These are phyloP conservation scores for Haberlea rhodopensis DNA, from an alignment of 257 asterid genomes.

Conservation along the genomic window DNA sequence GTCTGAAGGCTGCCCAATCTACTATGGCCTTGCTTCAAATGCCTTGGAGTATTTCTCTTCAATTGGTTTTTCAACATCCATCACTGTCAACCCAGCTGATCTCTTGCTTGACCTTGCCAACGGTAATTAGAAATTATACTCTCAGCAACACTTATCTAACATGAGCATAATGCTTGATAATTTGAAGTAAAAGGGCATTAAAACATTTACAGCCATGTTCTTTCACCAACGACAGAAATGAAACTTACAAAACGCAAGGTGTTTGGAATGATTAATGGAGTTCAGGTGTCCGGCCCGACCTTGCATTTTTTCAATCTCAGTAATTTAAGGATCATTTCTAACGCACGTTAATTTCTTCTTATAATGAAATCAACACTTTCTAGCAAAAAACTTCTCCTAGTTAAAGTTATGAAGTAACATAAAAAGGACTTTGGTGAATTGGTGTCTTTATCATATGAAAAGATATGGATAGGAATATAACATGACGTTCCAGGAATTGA, in stretches of 20 bases:
- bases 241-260: slow-evolving; percentile 28
- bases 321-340: slow-evolving; percentile 20
- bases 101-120: slow-evolving; percentile 94
- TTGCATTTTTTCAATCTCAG: slow-evolving; percentile 28
- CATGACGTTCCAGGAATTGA: slow-evolving; percentile 52
- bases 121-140: slow-evolving; percentile 44
- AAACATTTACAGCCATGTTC: slow-evolving; percentile 24
- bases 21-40: slow-evolving; percentile 70
- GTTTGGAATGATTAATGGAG: slow-evolving; percentile 33
- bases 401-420: slow-evolving; percentile 22
- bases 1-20: slow-evolving; percentile 88
- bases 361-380: slow-evolving; percentile 20
- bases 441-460: slow-evolving; percentile 5
- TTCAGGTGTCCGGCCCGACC: slow-evolving; percentile 36
- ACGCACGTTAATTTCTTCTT: slow-evolving; percentile 11
- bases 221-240: slow-evolving; percentile 30
- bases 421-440: neutral
- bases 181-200: slow-evolving; percentile 7
- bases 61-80: slow-evolving; percentile 66
- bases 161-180: slow-evolving; percentile 20
- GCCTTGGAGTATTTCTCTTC: slow-evolving; percentile 93
- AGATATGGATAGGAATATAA: slow-evolving; percentile 13
- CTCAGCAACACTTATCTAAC: slow-evolving; percentile 9
- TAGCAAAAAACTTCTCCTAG: slow-evolving; percentile 18
- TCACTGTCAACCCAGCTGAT: slow-evolving; percentile 84